These are phyloP conservation scores for Arachnomyces sp. DNA, from an alignment of 2,329 filamentous ascomycete genomes.

Conservation along the genomic window DNA sequence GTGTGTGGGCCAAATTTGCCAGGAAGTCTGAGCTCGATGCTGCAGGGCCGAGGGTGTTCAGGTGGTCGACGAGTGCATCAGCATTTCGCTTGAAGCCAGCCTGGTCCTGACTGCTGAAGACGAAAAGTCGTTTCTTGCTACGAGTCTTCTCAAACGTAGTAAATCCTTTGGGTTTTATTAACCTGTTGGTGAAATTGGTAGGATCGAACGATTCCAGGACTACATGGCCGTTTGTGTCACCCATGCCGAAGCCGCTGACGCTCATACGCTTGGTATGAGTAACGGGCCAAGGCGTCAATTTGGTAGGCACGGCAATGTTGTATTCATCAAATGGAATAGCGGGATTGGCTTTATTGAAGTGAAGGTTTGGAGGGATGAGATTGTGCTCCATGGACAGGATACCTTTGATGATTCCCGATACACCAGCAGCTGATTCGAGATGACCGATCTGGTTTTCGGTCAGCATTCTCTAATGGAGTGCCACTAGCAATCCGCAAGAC, in stretches of 20 bases:
- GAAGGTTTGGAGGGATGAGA: neutral
- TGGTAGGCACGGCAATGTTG: neutral
- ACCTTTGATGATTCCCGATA: neutral
- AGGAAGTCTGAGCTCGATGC: neutral
- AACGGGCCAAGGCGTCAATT: neutral
- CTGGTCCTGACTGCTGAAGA: conserved; percentile 1
- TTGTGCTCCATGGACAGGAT: neutral
- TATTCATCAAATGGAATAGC: neutral
- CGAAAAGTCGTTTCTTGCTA: conserved; percentile 1
- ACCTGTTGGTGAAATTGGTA: neutral
- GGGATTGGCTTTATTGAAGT: neutral
- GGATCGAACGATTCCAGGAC: neutral
- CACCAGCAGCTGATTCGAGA: neutral
- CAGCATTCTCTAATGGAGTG: too few relatives aligned
- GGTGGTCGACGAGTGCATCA: neutral
- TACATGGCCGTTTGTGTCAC: conserved; percentile 1
- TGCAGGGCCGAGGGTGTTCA: conserved; percentile 1
- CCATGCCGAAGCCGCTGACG: conserved; percentile 1
- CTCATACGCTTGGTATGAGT: neutral
- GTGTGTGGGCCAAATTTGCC: conserved; percentile 1
- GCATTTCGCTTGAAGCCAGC: conserved; percentile 1
- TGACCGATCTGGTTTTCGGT: conserved; percentile 1
- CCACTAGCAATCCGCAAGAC: too few relatives aligned
- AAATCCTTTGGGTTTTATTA: neutral
- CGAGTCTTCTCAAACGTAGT: neutral